A percentile compares a stretch with the other conserved stretches of the same genome.
phyloP scores from a whole-genome alignment of 1,284 basidiomycete genomes.

The Ceratobasidium sp. region DNA sequence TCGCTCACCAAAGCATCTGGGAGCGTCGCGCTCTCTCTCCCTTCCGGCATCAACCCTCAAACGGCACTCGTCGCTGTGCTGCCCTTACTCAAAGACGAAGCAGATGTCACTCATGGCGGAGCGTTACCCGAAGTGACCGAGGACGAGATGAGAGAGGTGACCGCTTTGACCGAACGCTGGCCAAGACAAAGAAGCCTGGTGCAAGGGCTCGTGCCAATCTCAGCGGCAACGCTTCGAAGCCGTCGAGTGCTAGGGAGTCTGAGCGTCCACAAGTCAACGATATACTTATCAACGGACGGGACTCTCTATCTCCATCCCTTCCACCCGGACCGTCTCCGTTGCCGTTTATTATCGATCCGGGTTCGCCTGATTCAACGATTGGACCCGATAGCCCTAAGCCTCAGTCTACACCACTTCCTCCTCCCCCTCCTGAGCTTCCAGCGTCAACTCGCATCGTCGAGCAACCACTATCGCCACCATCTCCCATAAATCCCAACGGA shows the following conservation, averaged over 20 bases:
- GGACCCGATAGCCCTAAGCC: slow-evolving; percentile 64
- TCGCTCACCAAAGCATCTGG: slow-evolving; percentile 54
- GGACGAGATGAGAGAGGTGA: slow-evolving; percentile 64
- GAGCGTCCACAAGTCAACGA: slow-evolving; percentile 18
- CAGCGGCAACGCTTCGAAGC: slow-evolving; percentile 3
- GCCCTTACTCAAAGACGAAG: slow-evolving; percentile 63
- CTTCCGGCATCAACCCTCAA: slow-evolving; percentile 67
- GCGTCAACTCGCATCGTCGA: slow-evolving; percentile 47
- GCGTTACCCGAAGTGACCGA: slow-evolving; percentile 68
- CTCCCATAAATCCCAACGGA: slow-evolving; percentile 40
- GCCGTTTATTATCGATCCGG: slow-evolving; percentile 36
- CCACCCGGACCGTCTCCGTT: slow-evolving; percentile 37
- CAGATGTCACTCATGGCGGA: slow-evolving; percentile 62
- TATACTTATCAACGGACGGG: slow-evolving; percentile 36
- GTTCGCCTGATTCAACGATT: slow-evolving; percentile 44
- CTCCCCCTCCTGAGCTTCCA: slow-evolving; percentile 54
- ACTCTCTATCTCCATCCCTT: slow-evolving; percentile 38
- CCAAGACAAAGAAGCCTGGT: slow-evolving; percentile 59
- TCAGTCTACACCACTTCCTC: slow-evolving; percentile 68
- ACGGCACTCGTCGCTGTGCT: slow-evolving; percentile 76
- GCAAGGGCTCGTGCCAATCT: slow-evolving; percentile 22
- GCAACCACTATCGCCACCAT: not conserved
- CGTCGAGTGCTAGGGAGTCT: slow-evolving; percentile 25
- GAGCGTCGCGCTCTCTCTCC: slow-evolving; percentile 56
- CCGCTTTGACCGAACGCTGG: too few species aligned